These are phyloP conservation scores for Phenoliferia sp. DNA, from an alignment of 1,284 basidiomycete species.

Conservation along the genomic window DNA sequence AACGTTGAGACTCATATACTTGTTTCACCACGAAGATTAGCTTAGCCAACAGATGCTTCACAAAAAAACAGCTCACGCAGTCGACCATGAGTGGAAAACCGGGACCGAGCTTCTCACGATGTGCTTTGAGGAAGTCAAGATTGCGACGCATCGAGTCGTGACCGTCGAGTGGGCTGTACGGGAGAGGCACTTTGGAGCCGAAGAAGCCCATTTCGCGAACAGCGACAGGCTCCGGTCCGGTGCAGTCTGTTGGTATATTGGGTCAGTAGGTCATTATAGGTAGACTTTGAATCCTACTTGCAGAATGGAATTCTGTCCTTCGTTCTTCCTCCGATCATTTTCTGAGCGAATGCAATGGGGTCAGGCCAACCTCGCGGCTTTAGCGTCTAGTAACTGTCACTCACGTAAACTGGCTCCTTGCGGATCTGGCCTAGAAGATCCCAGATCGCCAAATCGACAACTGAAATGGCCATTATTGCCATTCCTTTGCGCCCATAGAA, in stretches of 20 bases:
- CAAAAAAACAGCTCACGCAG: slow-evolving; percentile 43
- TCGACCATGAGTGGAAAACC: slow-evolving; percentile 53
- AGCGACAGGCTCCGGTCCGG: slow-evolving; percentile 48
- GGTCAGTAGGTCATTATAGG: too few species aligned
- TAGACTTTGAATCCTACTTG: neutral
- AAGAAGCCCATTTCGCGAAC: slow-evolving; percentile 50
- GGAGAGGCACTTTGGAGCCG: slow-evolving; percentile 51
- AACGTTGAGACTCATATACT: slow-evolving; percentile 32
- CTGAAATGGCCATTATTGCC: slow-evolving; percentile 47
- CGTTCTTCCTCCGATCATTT: slow-evolving; percentile 53
- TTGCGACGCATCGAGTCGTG: slow-evolving; percentile 50
- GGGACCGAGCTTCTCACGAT: slow-evolving; percentile 46
- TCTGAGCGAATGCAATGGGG: too few species aligned
- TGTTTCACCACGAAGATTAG: too few species aligned
- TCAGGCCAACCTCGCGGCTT: too few species aligned
- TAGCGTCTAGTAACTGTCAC: neutral
- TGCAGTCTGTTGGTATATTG: slow-evolving; percentile 50
- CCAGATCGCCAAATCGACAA: slow-evolving; percentile 53
- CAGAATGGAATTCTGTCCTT: slow-evolving; percentile 44
- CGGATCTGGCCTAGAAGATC: slow-evolving; percentile 54
- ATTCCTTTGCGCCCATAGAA: slow-evolving; percentile 47
- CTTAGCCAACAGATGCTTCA: too few species aligned
- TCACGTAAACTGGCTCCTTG: slow-evolving; percentile 53
- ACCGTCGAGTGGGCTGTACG: slow-evolving; percentile 50
- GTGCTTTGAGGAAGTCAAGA: slow-evolving; percentile 49